Conservation (phyloP, 148 eudicot genomes). For the Beta vulgaris region DNA sequence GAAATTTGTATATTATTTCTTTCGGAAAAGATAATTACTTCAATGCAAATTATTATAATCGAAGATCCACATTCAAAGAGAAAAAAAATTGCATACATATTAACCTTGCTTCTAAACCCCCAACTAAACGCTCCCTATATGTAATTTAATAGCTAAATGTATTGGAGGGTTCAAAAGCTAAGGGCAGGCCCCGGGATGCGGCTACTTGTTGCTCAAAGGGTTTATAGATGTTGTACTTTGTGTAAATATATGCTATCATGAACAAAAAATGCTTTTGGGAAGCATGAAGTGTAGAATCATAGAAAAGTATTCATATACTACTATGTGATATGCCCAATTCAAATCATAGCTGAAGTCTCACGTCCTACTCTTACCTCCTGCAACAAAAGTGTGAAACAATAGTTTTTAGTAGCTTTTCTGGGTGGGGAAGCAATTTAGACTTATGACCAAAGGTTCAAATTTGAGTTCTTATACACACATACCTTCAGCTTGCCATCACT, state of each 20-base stretch:
- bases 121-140: no score
- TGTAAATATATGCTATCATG: not conserved
- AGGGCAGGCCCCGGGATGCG: not conserved
- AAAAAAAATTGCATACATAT: no score
- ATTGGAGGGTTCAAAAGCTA: not conserved
- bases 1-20: no score
- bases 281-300: not conserved
- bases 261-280: not conserved
- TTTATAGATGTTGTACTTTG: not conserved
- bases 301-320: not conserved
- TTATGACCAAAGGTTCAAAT: no score
- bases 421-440: not conserved
- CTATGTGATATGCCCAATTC: not conserved
- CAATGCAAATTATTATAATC: no score
- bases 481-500: constrained; percentile 57
- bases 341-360: constrained; percentile 41
- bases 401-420: constrained; percentile 1
- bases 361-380: constrained; percentile 63
- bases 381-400: constrained; percentile 23
- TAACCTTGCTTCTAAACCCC: no score
- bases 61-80: no score
- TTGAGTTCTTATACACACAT: constrained; percentile 19
- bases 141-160: no score
- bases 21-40: no score
- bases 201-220: not conserved